Evolutionary conservation across 257 asterid species (phyloP).

Genomic region (Nyctanthes arbortristis): DNA sequence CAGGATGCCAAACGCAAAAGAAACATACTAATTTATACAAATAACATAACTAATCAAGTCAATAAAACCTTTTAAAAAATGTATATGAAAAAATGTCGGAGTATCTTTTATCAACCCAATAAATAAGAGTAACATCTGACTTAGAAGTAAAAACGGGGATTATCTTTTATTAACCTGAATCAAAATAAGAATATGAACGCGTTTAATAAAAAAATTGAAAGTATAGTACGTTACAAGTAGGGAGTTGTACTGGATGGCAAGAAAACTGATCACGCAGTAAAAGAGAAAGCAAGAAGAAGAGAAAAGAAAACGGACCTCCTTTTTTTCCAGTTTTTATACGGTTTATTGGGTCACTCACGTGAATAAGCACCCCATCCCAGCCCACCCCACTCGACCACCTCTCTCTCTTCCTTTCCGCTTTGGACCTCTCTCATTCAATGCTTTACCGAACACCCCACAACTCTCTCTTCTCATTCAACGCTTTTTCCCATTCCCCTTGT

Average conservation of each 20-base stretch:
- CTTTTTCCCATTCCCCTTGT: conserved; percentile 33
- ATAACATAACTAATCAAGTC: too few relatives aligned
- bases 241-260: background rate
- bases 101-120: too few relatives aligned
- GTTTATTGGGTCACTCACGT: conserved; percentile 20
- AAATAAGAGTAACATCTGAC: too few relatives aligned
- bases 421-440: conserved; percentile 58
- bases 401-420: conserved; percentile 10
- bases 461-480: conserved; percentile 45
- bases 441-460: conserved; percentile 77
- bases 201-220: too few relatives aligned
- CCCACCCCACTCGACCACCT: background rate
- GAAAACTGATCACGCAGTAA: background rate
- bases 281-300: background rate
- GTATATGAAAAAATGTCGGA: too few relatives aligned
- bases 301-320: conserved; percentile 2
- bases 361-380: background rate
- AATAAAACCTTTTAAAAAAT: too few relatives aligned
- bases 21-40: too few relatives aligned
- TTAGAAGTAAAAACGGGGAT: too few relatives aligned
- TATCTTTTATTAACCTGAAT: too few relatives aligned
- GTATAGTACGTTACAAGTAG: too few relatives aligned
- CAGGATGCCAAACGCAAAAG: too few relatives aligned
- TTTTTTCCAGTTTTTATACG: conserved; percentile 6
- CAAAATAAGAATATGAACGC: too few relatives aligned